Evolutionary conservation across 257 asterid species (phyloP).

Genomic region (Vinca minor): DNA sequence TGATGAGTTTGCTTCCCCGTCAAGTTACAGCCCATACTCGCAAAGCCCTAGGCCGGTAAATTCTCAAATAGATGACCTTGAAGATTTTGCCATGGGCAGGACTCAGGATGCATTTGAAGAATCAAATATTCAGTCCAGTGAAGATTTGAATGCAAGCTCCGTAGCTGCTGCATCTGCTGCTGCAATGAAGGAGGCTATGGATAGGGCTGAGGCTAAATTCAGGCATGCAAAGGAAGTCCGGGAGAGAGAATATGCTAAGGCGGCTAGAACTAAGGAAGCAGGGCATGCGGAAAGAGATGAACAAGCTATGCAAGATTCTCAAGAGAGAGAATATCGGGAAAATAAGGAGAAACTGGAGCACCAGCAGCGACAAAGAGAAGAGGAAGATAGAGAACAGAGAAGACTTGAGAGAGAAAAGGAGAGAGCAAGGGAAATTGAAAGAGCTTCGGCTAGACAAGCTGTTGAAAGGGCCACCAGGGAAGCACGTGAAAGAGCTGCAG

Average conservation of each 20-base stretch:
- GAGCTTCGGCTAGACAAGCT: constrained; percentile 76
- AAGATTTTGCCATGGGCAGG: constrained; percentile 74
- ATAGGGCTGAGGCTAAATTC: constrained; percentile 93
- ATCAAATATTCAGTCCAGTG: constrained; percentile 38
- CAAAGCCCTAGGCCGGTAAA: constrained; percentile 54
- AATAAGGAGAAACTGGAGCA: constrained; percentile 60
- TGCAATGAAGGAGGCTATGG: constrained; percentile 99
- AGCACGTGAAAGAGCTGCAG: constrained; percentile 92
- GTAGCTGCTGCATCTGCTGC: constrained; percentile 95
- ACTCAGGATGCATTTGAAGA: constrained; percentile 38
- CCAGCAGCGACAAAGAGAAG: constrained; percentile 66
- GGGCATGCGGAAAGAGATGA: constrained; percentile 52
- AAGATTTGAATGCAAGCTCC: constrained; percentile 59
- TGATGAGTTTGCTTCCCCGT: constrained; percentile 48
- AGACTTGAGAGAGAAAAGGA: constrained; percentile 73
- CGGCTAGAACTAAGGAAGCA: constrained; percentile 60
- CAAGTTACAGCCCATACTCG: constrained; percentile 41
- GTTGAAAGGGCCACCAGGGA: constrained; percentile 95
- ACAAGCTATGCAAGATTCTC: constrained; percentile 31
- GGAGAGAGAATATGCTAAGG: constrained; percentile 82
- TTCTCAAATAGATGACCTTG: constrained; percentile 83
- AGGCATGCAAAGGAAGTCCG: constrained; percentile 95
- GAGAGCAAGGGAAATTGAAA: constrained; percentile 56
- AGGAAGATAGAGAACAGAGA: constrained; percentile 77
- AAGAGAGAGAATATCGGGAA: constrained; percentile 64